phyloP scores from a whole-genome alignment of 129 eudicot genomes.

The Gnaphalium uliginosum region DNA sequence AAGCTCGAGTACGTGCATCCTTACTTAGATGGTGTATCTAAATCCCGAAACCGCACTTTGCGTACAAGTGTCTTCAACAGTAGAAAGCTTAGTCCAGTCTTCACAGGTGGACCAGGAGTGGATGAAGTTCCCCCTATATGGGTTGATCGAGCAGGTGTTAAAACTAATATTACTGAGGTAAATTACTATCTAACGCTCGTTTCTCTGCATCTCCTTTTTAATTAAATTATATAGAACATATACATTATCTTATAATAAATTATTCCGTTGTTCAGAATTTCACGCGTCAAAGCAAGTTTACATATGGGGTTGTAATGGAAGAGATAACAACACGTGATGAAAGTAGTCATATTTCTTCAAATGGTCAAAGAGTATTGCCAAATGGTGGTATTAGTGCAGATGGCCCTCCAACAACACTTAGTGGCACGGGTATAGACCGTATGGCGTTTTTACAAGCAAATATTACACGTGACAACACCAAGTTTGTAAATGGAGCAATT shows the following conservation, averaged over 20 bases:
- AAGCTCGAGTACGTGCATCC: conserved; percentile 97
- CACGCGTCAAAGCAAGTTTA: conserved; percentile 93
- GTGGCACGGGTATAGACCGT: conserved; percentile 87
- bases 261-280: conserved; percentile 50
- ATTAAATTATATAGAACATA: neutral
- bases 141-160: conserved; percentile 95
- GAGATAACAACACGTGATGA: conserved; percentile 94
- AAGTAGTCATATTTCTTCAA: conserved; percentile 73
- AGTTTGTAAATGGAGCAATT: conserved; percentile 79
- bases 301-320: conserved; percentile 90
- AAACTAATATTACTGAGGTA: conserved; percentile 97
- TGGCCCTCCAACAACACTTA: conserved; percentile 95
- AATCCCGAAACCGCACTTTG: conserved; percentile 84
- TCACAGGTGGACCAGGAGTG: conserved; percentile 97
- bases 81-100: conserved; percentile 93
- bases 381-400: conserved; percentile 82
- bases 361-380: conserved; percentile 77
- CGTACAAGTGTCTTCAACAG: conserved; percentile 85
- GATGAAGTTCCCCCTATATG: conserved; percentile 95
- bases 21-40: conserved; percentile 70
- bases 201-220: neutral
- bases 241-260: neutral
- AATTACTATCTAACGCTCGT: neutral
- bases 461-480: conserved; percentile 88
- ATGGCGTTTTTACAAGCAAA: conserved; percentile 92